Conservation (phyloP, 2,329 filamentous ascomycete genomes). For the Nothophaeocryptopus gaeumannii region DNA sequence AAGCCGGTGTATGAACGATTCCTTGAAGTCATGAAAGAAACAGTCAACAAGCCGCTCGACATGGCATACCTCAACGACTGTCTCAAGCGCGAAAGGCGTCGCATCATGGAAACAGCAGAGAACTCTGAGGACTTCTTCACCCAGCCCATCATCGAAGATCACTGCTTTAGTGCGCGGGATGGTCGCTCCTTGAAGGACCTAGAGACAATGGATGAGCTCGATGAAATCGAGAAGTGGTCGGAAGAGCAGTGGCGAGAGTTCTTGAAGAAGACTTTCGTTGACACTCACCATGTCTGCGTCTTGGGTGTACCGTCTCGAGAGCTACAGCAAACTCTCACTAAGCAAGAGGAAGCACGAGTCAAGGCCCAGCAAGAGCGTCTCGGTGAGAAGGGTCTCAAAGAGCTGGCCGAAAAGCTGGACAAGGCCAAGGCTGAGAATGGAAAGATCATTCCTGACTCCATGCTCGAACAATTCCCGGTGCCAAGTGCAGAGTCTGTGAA, state of each 20-base stretch:
- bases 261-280: slow-evolving; percentile 76
- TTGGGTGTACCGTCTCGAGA: slow-evolving; percentile 81
- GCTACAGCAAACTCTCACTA: slow-evolving; percentile 76
- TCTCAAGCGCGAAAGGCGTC: slow-evolving; percentile 74
- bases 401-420: slow-evolving; percentile 72
- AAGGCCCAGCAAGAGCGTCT: slow-evolving; percentile 74
- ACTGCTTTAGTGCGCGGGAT: slow-evolving; percentile 82
- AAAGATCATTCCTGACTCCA: slow-evolving; percentile 72
- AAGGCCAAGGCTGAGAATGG: slow-evolving; percentile 86
- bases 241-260: slow-evolving; percentile 82
- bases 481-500: slow-evolving; percentile 88
- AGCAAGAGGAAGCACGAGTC: slow-evolving; percentile 74
- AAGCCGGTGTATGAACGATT: slow-evolving; percentile 80
- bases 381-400: slow-evolving; percentile 75
- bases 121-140: slow-evolving; percentile 77
- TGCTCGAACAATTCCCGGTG: slow-evolving; percentile 79
- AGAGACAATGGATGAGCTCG: slow-evolving; percentile 52
- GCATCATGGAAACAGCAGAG: slow-evolving; percentile 81
- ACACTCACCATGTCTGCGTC: slow-evolving; percentile 83
- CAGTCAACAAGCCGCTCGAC: slow-evolving; percentile 75
- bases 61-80: slow-evolving; percentile 89
- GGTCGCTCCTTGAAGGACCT: slow-evolving; percentile 54
- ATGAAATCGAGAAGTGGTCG: slow-evolving; percentile 72
- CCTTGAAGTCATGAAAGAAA: slow-evolving; percentile 77
- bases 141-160: slow-evolving; percentile 83